A percentile compares a stretch with the other conserved stretches of the same genome.
phyloP scores from a whole-genome alignment of 176 grass and related monocot species.

The Chloris gayana region DNA sequence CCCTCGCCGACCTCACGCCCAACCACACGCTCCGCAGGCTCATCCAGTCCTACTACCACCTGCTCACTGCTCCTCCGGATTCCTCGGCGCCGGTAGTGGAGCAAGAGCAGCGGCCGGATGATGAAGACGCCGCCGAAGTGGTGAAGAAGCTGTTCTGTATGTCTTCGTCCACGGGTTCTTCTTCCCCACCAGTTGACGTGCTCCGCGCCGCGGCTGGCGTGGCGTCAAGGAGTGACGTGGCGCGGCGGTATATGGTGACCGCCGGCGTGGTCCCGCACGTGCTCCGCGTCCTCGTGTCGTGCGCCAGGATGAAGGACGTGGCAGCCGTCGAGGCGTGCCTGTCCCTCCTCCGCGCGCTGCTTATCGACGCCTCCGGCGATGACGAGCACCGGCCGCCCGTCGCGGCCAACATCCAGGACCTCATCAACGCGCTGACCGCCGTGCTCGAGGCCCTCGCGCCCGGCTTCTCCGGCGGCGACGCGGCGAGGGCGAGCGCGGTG shows the following conservation, averaged over 20 bases:
- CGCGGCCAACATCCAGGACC: conserved; percentile 3
- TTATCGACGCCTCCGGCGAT: conserved; percentile 23
- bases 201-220: conserved; percentile 16
- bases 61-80: too few relatives aligned
- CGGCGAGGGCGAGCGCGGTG: neutral
- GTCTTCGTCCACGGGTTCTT: neutral
- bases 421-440: conserved; percentile 41
- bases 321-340: conserved; percentile 26
- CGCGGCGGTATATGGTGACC: conserved; percentile 36
- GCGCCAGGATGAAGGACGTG: neutral
- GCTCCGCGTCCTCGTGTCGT: conserved; percentile 25
- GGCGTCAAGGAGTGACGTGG: neutral
- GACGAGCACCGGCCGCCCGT: conserved; percentile 18
- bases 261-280: conserved; percentile 29
- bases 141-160: conserved; percentile 18
- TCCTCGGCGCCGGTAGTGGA: neutral
- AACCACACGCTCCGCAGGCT: conserved; percentile 71
- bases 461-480: neutral
- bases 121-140: neutral
- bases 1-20: conserved; percentile 50
- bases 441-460: conserved; percentile 16
- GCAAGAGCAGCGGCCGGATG: neutral
- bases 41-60: conserved; percentile 33
- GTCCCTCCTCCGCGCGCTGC: conserved; percentile 29
- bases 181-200: neutral